These are phyloP conservation scores for Crassisporium funariophilum DNA, from an alignment of 768 basidiomycete genomes.

Conservation along the genomic window DNA sequence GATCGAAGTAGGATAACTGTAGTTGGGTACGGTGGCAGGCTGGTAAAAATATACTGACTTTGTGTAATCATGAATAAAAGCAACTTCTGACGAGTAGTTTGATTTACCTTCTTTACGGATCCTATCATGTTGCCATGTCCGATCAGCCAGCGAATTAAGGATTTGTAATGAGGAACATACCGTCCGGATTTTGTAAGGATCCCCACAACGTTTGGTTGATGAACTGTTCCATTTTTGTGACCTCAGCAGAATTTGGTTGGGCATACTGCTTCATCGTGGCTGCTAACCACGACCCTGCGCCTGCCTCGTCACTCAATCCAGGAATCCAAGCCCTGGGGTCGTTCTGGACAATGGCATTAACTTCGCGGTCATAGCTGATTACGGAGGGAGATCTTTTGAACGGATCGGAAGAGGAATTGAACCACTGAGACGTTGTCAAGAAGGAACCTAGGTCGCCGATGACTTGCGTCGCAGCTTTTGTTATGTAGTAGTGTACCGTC, in stretches of 20 bases:
- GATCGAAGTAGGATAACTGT: slow-evolving; percentile 49
- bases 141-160: background rate
- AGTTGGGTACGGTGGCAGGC: slow-evolving; percentile 44
- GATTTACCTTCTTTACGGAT: slow-evolving; percentile 52
- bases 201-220: slow-evolving; percentile 48
- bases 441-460: slow-evolving; percentile 55
- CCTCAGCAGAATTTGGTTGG: slow-evolving; percentile 55
- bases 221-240: slow-evolving; percentile 53
- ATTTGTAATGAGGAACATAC: slow-evolving; percentile 20
- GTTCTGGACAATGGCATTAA: slow-evolving; percentile 49
- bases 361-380: slow-evolving; percentile 55
- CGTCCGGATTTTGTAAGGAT: slow-evolving; percentile 51
- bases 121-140: no score
- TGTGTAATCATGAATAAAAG: background rate
- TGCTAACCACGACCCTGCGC: slow-evolving; percentile 59
- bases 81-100: background rate
- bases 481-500: slow-evolving; percentile 55
- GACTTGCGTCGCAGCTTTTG: slow-evolving; percentile 45
- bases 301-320: slow-evolving; percentile 62
- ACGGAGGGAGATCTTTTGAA: slow-evolving; percentile 56
- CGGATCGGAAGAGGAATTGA: slow-evolving; percentile 48
- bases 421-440: slow-evolving; percentile 57
- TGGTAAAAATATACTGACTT: slow-evolving; percentile 57
- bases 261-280: slow-evolving; percentile 58
- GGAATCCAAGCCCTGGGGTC: slow-evolving; percentile 61